Conservation (phyloP, 495 filamentous ascomycete species). For the Articulospora tetracladia region DNA sequence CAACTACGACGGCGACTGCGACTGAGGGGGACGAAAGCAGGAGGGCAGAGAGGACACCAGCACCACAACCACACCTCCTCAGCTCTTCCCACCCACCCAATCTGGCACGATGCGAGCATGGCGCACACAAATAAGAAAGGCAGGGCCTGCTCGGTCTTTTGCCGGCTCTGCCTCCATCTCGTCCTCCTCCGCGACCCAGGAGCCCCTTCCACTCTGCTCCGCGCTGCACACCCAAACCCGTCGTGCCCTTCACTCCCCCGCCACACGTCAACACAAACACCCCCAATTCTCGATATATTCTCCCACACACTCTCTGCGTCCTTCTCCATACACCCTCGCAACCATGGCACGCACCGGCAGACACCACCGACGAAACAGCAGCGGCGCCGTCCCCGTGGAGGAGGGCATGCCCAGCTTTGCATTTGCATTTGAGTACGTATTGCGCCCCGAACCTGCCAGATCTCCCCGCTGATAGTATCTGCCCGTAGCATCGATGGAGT, state of each 20-base stretch:
- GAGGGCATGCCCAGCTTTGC: constrained; percentile 13
- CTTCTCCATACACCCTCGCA: background rate
- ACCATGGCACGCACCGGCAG: background rate
- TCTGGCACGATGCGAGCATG: constrained; percentile 8
- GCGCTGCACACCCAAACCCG: background rate
- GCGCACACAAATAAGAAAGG: background rate
- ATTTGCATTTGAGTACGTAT: constrained; percentile 17
- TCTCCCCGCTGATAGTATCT: background rate
- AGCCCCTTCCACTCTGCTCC: background rate
- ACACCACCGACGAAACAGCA: background rate
- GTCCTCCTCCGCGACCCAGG: too few relatives aligned
- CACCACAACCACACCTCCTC: background rate
- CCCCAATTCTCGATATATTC: background rate
- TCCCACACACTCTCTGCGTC: background rate
- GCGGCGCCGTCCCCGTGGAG: background rate
- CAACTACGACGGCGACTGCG: too few relatives aligned
- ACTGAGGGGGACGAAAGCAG: too few relatives aligned
- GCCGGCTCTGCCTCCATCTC: too few relatives aligned
- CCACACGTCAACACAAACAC: background rate
- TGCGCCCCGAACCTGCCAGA: background rate
- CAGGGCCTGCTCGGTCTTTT: background rate
- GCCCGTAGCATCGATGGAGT: constrained; percentile 76
- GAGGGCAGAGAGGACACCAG: background rate
- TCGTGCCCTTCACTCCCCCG: background rate
- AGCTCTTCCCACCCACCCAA: constrained; percentile 5